Evolutionary conservation across 169 alveolate genomes (phyloP).

Genomic region (Plasmodium gallinaceum): DNA sequence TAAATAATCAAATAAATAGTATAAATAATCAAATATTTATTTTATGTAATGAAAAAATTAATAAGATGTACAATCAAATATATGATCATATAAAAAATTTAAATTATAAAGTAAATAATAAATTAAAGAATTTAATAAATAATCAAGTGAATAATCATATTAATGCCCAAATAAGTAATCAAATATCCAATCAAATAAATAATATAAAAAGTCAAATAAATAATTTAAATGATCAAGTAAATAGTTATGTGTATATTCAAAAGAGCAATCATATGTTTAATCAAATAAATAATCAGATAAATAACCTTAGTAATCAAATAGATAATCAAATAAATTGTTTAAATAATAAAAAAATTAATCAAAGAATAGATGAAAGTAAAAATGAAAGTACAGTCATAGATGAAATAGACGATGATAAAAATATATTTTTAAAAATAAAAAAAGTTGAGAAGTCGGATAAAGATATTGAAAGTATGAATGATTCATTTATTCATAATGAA

Average conservation of each 20-base stretch:
- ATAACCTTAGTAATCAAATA: slow-evolving; percentile 31
- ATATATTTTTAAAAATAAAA: too few relatives aligned
- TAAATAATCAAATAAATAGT: slow-evolving; percentile 31
- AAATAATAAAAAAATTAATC: too few relatives aligned
- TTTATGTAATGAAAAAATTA: slow-evolving; percentile 39
- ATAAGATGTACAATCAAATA: slow-evolving; percentile 44
- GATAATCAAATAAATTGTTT: background rate
- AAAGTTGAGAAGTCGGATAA: too few relatives aligned
- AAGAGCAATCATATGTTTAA: slow-evolving; percentile 26
- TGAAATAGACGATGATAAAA: background rate
- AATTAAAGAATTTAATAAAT: background rate
- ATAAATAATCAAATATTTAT: slow-evolving; percentile 23
- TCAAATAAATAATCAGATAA: slow-evolving; percentile 33
- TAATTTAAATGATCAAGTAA: slow-evolving; percentile 32
- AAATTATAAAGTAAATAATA: slow-evolving; percentile 18
- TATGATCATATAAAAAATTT: background rate
- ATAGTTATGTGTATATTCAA: slow-evolving; percentile 26
- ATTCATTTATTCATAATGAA: too few relatives aligned
- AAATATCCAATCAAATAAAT: slow-evolving; percentile 29
- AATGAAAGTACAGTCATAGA: background rate
- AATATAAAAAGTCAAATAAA: slow-evolving; percentile 20
- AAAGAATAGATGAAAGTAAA: too few relatives aligned
- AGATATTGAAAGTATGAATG: too few relatives aligned
- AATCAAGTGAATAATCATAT: background rate
- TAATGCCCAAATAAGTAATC: background rate